Base-by-base conservation (phyloP, 2,329 filamentous ascomycete genomes). In the Arthrinium puccinioides region DNA sequence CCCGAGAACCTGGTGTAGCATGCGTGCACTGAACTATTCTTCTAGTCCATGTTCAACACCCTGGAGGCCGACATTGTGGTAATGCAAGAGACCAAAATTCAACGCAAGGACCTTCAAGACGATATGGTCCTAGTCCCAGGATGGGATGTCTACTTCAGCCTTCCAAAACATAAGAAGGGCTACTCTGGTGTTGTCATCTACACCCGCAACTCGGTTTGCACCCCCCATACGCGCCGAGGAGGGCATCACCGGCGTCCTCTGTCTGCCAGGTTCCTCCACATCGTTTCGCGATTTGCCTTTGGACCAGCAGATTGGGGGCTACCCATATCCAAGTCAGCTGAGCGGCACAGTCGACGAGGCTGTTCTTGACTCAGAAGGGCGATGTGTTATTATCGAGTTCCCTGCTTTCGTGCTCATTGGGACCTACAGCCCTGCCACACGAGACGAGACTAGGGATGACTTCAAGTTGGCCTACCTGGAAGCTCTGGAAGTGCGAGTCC, bases 101-200 rank as follows among this genome's bases (percentile, higher is more conserved):
- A 97, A 56, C 76, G 84, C 40, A 95, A 95, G 56, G 89, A 96
- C 49, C 68, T 98, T 2, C 74, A 72, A 27, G 92, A 97, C 70
- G 92, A 97, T 50, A 97, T 97, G 87, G 89, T 97, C 9, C 68
- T 97, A 23, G 79, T 97, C 0, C 80, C 86, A 0, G 92, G 92
- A 10, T 98, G 90, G 90, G 92, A 98, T 57, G 89, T 89, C 46
- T 95, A 83, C 62, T 96, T 96, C 63, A 96, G 88, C 56, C 69
- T 98, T 18, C 92, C 92, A 0, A 87, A 82, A 56, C 74, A 94
- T 55, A 97, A 97, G 60, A 97, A 96, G 69, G 88, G 92, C 18
- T 98, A 97, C 57, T 94, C 90, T 19, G 92, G 92, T 2, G 90
- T 98, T 2, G 92, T 84, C 4, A 87, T 98, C 24, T 98, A 96